Conservation (phyloP, 257 asterid species). For the Penstemon barbatus region DNA sequence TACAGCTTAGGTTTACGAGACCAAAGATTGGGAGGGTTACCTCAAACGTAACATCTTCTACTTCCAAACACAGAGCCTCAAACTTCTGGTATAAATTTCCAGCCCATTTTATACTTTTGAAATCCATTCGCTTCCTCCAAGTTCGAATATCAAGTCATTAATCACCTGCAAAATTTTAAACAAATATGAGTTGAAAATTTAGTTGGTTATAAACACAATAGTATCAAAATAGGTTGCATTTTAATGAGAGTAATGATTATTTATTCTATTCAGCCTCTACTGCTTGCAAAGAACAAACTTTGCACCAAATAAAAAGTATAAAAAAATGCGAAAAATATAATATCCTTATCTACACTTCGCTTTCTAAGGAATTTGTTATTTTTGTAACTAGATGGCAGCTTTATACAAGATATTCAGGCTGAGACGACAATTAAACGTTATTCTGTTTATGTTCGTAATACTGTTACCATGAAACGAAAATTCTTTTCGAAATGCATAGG, state of each 20-base stretch:
- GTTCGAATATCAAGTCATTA: constrained; percentile 7
- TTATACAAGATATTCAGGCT: background rate
- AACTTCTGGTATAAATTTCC: constrained; percentile 67
- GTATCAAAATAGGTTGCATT: background rate
- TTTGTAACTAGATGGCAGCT: background rate
- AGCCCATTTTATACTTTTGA: constrained; percentile 75
- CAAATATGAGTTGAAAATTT: background rate
- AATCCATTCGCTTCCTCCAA: constrained; percentile 49
- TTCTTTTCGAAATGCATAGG: too few relatives aligned
- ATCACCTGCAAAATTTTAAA: constrained; percentile 30
- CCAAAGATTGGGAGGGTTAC: constrained; percentile 29
- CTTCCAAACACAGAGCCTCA: constrained; percentile 79
- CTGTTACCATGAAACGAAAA: too few relatives aligned
- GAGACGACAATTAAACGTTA: too few relatives aligned
- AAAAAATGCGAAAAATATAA: background rate
- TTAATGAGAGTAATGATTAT: too few relatives aligned
- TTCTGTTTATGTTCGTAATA: too few relatives aligned
- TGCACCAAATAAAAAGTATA: background rate
- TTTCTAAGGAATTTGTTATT: background rate
- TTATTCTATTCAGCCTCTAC: too few relatives aligned
- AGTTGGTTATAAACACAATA: too few relatives aligned
- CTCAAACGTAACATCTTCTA: constrained; percentile 78
- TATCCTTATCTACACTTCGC: background rate
- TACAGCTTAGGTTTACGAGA: too few relatives aligned
- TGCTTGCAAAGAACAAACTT: too few relatives aligned